A percentile compares a stretch with the other conserved stretches of the same genome.
phyloP scores from a whole-genome alignment of 495 filamentous ascomycete species.

The Pyrenula massariospora region DNA sequence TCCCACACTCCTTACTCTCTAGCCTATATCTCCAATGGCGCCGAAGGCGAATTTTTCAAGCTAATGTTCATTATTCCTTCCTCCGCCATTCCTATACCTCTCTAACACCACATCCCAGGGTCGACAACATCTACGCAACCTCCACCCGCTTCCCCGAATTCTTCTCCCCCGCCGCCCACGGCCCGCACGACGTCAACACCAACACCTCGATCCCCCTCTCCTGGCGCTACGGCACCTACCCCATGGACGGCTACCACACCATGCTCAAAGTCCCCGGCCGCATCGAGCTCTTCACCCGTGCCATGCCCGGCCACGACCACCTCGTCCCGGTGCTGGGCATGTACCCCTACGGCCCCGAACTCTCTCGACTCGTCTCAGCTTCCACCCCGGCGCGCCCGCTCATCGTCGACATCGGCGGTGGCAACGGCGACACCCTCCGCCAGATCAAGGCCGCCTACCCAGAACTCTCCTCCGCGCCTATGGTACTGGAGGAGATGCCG shows the following conservation, averaged over 20 bases:
- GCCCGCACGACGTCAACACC: slow-evolving; percentile 7
- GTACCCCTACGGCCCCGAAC: slow-evolving; percentile 43
- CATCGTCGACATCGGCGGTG: slow-evolving; percentile 2
- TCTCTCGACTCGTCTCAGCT: slow-evolving; percentile 41
- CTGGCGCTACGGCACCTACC: slow-evolving; percentile 9
- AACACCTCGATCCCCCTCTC: slow-evolving; percentile 8
- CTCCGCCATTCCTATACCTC: neutral
- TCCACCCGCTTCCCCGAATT: slow-evolving; percentile 11
- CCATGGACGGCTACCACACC: slow-evolving; percentile 9
- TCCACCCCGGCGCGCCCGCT: slow-evolving; percentile 21
- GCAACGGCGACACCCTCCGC: neutral
- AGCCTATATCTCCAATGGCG: slow-evolving; percentile 11
- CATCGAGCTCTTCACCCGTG: slow-evolving; percentile 9
- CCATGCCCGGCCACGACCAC: slow-evolving; percentile 11
- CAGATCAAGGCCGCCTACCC: slow-evolving; percentile 1
- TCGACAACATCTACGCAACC: slow-evolving; percentile 10
- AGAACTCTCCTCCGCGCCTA: neutral
- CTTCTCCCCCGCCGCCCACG: slow-evolving; percentile 3
- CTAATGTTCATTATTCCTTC: neutral
- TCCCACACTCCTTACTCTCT: slow-evolving; percentile 11
- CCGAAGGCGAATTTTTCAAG: slow-evolving; percentile 13
- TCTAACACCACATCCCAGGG: slow-evolving; percentile 2
- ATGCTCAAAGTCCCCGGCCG: slow-evolving; percentile 7
- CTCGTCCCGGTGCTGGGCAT: slow-evolving; percentile 11
- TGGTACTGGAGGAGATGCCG: neutral